Evolutionary conservation across 176 grass and related monocot species (phyloP).

Genomic region (Phoenix dactylifera): DNA sequence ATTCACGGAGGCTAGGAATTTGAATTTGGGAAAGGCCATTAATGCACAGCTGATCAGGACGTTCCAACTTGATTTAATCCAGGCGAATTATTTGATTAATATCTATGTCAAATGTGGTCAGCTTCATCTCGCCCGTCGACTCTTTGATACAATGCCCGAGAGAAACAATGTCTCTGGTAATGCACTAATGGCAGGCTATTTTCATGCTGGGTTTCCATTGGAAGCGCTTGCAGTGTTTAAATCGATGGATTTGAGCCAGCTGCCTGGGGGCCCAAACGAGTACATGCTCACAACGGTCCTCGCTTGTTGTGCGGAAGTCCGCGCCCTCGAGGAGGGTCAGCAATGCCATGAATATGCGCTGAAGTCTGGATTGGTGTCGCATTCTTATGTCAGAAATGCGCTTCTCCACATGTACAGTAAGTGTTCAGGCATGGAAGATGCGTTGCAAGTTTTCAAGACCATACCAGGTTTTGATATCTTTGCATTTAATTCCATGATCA

Average conservation of each 20-base stretch:
- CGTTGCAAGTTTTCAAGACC: conserved; percentile 27
- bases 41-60: conserved; percentile 33
- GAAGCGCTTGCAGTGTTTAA: conserved; percentile 42
- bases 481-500: conserved; percentile 63
- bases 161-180: conserved; percentile 46
- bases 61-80: conserved; percentile 32
- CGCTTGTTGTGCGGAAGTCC: conserved; percentile 29
- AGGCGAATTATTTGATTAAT: conserved; percentile 45
- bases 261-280: conserved; percentile 27
- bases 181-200: conserved; percentile 48
- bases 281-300: conserved; percentile 38
- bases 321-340: conserved; percentile 39
- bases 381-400: conserved; percentile 37
- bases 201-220: conserved; percentile 33
- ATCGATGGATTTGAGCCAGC: conserved; percentile 15
- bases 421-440: conserved; percentile 40
- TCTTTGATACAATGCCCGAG: conserved; percentile 57
- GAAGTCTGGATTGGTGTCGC: conserved; percentile 32
- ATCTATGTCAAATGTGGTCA: conserved; percentile 45
- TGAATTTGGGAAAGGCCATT: conserved; percentile 28
- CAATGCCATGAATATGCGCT: conserved; percentile 52
- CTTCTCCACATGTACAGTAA: conserved; percentile 64
- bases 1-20: conserved; percentile 19
- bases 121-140: conserved; percentile 22
- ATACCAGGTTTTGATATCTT: conserved; percentile 35